A percentile compares a stretch with the other conserved stretches of the same genome.
Conservation (phyloP, 345 rosid species). For the Rhizophora mangle region DNA sequence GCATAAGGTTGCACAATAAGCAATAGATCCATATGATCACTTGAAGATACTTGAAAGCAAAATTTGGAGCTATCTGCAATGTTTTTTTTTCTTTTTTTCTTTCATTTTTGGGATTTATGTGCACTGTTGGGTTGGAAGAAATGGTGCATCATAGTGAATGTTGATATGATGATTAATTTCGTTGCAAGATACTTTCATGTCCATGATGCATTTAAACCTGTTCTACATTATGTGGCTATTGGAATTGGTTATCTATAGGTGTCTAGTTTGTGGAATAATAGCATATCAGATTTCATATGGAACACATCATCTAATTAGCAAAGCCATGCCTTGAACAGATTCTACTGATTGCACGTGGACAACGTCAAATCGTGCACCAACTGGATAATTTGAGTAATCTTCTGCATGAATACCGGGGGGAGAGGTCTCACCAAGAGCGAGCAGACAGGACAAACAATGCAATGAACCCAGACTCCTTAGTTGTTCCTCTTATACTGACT, state of each 20-base stretch:
- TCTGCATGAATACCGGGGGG: conserved; percentile 62
- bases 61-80: too few relatives aligned
- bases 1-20: too few relatives aligned
- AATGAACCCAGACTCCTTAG: conserved; percentile 31
- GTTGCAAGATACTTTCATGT: too few relatives aligned
- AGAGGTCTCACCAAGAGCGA: conserved; percentile 58
- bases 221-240: too few relatives aligned
- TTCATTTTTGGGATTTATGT: too few relatives aligned
- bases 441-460: conserved; percentile 26
- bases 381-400: conserved; percentile 74
- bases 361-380: conserved; percentile 88
- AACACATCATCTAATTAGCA: neutral
- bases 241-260: neutral
- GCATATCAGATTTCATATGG: neutral
- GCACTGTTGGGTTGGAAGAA: too few relatives aligned
- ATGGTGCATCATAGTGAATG: too few relatives aligned
- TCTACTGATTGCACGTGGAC: conserved; percentile 57
- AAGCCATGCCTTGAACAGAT: conserved; percentile 41
- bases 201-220: too few relatives aligned
- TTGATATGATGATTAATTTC: too few relatives aligned
- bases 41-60: too few relatives aligned
- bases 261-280: neutral
- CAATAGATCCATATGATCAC: too few relatives aligned
- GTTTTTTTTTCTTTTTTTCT: too few relatives aligned
- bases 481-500: conserved; percentile 52